Conservation (phyloP, 2,329 filamentous ascomycete species). For the Epichloe elymi region DNA sequence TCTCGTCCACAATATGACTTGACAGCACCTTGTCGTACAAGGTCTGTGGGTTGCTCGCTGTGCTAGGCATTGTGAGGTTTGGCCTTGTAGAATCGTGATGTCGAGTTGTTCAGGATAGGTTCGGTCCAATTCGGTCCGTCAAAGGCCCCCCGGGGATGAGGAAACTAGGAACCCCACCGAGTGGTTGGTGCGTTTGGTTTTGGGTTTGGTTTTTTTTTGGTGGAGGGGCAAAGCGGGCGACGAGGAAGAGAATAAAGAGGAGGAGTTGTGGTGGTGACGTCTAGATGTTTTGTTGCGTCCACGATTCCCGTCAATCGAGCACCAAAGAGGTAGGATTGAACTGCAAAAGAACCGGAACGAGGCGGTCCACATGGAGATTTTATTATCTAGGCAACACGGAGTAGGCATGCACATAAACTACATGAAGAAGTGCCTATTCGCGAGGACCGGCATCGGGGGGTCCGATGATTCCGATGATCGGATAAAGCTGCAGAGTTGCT, state of each 20-base stretch:
- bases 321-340: no score
- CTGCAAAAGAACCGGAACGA: background rate
- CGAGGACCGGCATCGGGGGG: constrained; percentile 4
- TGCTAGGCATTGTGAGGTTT: constrained; percentile 51
- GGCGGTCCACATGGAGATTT: background rate
- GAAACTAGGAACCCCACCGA: background rate
- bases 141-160: background rate
- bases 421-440: background rate
- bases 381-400: background rate
- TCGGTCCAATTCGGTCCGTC: no score
- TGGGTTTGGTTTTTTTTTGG: no score
- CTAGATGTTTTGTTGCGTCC: no score
- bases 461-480: constrained; percentile 16
- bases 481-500: constrained; percentile 2
- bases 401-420: background rate
- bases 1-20: constrained; percentile 89
- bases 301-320: no score
- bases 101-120: no score
- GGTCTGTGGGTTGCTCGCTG: constrained; percentile 61
- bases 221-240: no score
- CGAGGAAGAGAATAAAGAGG: no score
- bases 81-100: background rate
- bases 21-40: constrained; percentile 97
- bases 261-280: no score
- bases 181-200: no score